Percentiles rank a stretch among this genome's conserved stretches.
phyloP scores from a whole-genome alignment of 371 early-diverging fungal species.

The Nematocida major region DNA sequence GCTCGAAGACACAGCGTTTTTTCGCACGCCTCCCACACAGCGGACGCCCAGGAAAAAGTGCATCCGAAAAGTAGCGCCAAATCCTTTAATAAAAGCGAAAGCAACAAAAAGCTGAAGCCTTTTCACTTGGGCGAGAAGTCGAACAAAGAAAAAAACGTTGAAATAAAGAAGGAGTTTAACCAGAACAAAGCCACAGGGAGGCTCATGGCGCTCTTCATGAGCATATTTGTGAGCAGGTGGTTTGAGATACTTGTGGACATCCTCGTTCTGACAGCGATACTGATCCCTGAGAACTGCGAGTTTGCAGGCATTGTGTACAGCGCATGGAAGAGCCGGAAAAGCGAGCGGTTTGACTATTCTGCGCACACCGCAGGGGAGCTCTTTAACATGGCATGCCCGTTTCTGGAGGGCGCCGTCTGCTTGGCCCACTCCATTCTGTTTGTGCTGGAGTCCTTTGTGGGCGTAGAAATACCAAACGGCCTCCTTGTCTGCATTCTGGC shows the following conservation, averaged over 20 bases:
- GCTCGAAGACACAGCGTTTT: too few relatives aligned
- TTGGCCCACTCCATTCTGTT: conserved; percentile 32
- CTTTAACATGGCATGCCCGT: conserved; percentile 27
- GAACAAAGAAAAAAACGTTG: conserved; percentile 6
- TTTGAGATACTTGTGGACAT: conserved; percentile 30
- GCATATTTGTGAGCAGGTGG: conserved; percentile 9
- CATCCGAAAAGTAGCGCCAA: too few relatives aligned
- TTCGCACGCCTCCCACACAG: too few relatives aligned
- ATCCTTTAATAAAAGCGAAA: neutral
- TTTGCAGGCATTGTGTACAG: conserved; percentile 13
- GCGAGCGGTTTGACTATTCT: too few relatives aligned
- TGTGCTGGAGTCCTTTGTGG: conserved; percentile 26
- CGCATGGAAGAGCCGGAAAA: too few relatives aligned
- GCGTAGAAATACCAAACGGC: conserved; percentile 30
- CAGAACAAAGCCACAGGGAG: neutral
- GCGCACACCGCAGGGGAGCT: neutral
- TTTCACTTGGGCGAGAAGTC: conserved; percentile 13
- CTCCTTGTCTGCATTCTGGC: conserved; percentile 5
- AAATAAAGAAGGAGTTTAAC: conserved; percentile 7
- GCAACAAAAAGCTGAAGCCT: neutral
- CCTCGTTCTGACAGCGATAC: conserved; percentile 1
- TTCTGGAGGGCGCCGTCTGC: conserved; percentile 47
- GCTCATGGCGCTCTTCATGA: neutral
- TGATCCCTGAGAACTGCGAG: conserved; percentile 45
- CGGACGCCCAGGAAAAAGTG: too few relatives aligned